Conservation (phyloP, 192 early-diverging fungal genomes). For the Lobosporangium transversale region DNA sequence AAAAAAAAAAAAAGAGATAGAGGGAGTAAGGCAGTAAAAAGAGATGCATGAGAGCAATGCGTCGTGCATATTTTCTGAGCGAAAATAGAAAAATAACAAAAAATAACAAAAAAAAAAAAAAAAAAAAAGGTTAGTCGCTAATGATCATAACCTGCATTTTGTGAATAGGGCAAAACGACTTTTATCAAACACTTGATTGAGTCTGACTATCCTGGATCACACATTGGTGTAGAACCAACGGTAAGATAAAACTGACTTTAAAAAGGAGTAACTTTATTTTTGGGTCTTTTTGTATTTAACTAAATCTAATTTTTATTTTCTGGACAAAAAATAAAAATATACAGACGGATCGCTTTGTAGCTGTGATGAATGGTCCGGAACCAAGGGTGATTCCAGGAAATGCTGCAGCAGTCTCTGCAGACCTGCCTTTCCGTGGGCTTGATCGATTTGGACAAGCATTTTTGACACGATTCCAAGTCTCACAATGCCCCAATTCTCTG, state of each 20-base stretch:
- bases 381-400: slow-evolving; percentile 80
- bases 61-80: too few species aligned
- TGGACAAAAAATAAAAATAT: background rate
- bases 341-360: slow-evolving; percentile 91
- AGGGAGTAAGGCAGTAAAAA: background rate
- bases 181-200: slow-evolving; percentile 85
- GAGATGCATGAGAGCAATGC: too few species aligned
- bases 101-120: background rate
- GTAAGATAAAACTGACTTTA: slow-evolving; percentile 35
- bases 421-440: slow-evolving; percentile 84
- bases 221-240: slow-evolving; percentile 90
- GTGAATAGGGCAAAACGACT: slow-evolving; percentile 73
- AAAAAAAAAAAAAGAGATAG: background rate
- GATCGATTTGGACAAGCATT: slow-evolving; percentile 84
- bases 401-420: slow-evolving; percentile 84
- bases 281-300: background rate
- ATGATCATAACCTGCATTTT: background rate
- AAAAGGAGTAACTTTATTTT: background rate
- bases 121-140: background rate
- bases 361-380: slow-evolving; percentile 79
- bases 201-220: slow-evolving; percentile 79
- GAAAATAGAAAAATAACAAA: background rate
- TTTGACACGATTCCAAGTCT: slow-evolving; percentile 87
- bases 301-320: slow-evolving; percentile 1
- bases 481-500: slow-evolving; percentile 77